Evolutionary conservation across 441 rosid species (phyloP).

Genomic region (Isatis lusitanica): DNA sequence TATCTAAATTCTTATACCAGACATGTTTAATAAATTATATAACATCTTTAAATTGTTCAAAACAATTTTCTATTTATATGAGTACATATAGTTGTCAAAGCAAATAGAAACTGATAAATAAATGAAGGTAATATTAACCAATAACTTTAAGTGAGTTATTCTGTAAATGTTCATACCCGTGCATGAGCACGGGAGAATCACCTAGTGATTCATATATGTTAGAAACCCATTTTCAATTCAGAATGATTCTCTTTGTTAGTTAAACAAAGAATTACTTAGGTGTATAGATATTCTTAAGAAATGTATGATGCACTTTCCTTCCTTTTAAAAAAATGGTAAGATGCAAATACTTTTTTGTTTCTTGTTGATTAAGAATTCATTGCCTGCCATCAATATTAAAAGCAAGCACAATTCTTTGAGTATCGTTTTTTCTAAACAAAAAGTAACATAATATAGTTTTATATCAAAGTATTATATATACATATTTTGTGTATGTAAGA

Average conservation of each 20-base stretch:
- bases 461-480: not conserved
- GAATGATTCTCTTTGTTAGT: not conserved
- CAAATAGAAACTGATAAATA: too few species aligned
- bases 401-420: not conserved
- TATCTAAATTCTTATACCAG: too few species aligned
- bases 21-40: too few species aligned
- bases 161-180: too few species aligned
- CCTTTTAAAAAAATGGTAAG: not conserved
- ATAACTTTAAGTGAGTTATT: too few species aligned
- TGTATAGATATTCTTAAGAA: not conserved
- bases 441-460: not conserved
- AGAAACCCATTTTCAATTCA: not conserved
- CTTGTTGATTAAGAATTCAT: not conserved
- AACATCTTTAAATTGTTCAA: too few species aligned
- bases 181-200: too few species aligned
- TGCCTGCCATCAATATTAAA: not conserved
- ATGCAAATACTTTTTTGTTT: not conserved
- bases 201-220: not conserved
- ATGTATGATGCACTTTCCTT: not conserved
- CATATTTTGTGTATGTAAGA: not conserved
- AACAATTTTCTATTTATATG: too few species aligned
- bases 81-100: too few species aligned
- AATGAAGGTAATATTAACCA: too few species aligned
- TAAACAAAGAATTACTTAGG: not conserved
- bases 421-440: not conserved